These are phyloP conservation scores for Botrytis pseudocinerea DNA, from an alignment of 2,329 filamentous ascomycete genomes.

Conservation along the genomic window DNA sequence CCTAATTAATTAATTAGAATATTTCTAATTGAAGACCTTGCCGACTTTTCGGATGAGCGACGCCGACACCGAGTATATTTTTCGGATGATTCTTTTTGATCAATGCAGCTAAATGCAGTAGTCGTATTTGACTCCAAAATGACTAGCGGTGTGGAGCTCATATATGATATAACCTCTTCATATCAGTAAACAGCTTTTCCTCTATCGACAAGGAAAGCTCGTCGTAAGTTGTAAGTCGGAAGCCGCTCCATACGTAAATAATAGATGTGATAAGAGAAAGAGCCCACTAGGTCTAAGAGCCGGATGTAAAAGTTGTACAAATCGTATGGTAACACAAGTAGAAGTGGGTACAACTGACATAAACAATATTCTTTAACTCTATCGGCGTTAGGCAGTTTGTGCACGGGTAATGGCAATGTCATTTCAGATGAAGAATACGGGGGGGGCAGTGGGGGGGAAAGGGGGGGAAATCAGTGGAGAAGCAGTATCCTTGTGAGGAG, in stretches of 20 bases:
- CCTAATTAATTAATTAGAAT: neutral
- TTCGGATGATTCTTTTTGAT: constrained; percentile 4
- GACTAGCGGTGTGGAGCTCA: constrained; percentile 18
- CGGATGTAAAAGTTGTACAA: neutral
- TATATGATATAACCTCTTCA: constrained; percentile 2
- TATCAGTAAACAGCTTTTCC: neutral
- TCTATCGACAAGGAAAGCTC: neutral
- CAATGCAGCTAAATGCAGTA: constrained; percentile 6
- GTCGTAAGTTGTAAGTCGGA: neutral
- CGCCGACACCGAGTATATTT: constrained; percentile 2
- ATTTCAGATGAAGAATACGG: constrained; percentile 7
- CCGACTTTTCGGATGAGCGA: neutral
- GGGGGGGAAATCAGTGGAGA: neutral
- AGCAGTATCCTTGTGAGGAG: neutral
- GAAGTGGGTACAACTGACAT: neutral
- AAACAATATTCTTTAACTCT: neutral
- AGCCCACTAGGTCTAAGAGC: neutral
- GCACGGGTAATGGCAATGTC: neutral
- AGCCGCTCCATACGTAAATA: too few species aligned
- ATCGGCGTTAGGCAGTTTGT: neutral
- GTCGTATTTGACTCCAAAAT: constrained; percentile 13
- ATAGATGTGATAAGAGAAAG: neutral
- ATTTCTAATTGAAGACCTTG: constrained; percentile 7
- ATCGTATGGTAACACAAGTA: neutral
- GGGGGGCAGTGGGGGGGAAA: neutral